Percentiles rank a stretch among this genome's conserved stretches.
These are phyloP conservation scores for Mycena galericulata DNA, from an alignment of 768 basidiomycete genomes.

Conservation along the genomic window DNA sequence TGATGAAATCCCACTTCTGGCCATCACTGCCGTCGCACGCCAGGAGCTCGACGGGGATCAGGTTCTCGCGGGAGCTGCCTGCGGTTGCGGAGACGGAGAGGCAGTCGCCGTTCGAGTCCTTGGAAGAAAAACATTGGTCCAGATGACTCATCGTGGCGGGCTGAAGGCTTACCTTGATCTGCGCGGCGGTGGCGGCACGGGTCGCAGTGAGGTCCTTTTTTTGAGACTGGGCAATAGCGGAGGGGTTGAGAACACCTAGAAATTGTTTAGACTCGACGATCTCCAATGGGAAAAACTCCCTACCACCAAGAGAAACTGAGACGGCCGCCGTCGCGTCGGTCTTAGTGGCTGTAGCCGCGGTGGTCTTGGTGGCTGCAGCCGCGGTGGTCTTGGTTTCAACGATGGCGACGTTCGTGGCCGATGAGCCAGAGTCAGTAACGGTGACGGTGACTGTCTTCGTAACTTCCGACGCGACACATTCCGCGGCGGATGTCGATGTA, in stretches of 20 bases:
- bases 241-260: slow-evolving; percentile 27
- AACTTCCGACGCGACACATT: slow-evolving; percentile 1
- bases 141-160: background rate
- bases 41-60: slow-evolving; percentile 44
- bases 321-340: background rate
- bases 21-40: slow-evolving; percentile 43
- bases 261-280: no score
- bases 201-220: slow-evolving; percentile 42
- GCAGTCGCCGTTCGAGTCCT: slow-evolving; percentile 38
- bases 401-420: background rate
- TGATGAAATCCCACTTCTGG: slow-evolving; percentile 50
- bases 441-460: slow-evolving; percentile 22
- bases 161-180: slow-evolving; percentile 38
- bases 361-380: background rate
- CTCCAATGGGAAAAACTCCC: background rate
- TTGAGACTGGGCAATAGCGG: slow-evolving; percentile 37
- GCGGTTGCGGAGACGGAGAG: slow-evolving; percentile 44
- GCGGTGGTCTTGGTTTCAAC: background rate
- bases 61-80: slow-evolving; percentile 46
- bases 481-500: no score
- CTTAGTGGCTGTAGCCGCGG: background rate
- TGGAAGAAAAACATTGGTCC: background rate
- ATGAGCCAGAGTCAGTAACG: slow-evolving; percentile 2
- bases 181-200: slow-evolving; percentile 42
- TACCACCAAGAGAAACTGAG: slow-evolving; percentile 30